phyloP scores from a whole-genome alignment of 208 protist genomes.

The Ichthyophonus hoferi region DNA sequence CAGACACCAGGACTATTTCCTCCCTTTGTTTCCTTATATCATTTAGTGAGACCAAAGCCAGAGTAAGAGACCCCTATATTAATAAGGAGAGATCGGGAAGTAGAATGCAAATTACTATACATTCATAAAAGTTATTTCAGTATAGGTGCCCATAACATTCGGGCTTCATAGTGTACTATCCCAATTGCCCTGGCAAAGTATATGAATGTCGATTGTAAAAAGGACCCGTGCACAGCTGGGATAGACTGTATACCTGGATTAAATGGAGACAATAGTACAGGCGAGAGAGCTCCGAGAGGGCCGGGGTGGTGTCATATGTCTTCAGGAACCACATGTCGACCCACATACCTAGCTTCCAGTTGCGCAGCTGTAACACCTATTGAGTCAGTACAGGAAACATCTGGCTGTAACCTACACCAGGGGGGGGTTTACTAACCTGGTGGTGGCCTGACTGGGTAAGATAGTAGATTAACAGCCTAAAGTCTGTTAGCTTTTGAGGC shows the following conservation, averaged over 20 bases:
- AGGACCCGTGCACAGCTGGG: too few relatives aligned
- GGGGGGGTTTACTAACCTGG: background rate
- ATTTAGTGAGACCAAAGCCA: too few relatives aligned
- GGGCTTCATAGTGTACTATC: too few relatives aligned
- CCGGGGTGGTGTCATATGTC: constrained; percentile 1
- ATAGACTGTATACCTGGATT: constrained; percentile 4
- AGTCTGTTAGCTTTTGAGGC: background rate
- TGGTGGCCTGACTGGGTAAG: background rate
- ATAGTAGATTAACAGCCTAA: background rate
- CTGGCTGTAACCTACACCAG: background rate
- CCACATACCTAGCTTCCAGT: constrained; percentile 10
- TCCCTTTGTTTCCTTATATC: too few relatives aligned
- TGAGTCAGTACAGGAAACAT: background rate
- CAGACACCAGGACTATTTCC: too few relatives aligned
- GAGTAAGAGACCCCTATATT: too few relatives aligned
- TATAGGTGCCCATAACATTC: too few relatives aligned
- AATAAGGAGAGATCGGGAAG: too few relatives aligned
- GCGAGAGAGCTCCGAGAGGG: background rate
- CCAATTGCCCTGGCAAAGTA: too few relatives aligned
- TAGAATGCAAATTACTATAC: too few relatives aligned
- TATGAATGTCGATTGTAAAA: too few relatives aligned
- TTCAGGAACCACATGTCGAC: constrained; percentile 12
- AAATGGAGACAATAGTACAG: constrained; percentile 2
- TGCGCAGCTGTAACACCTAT: constrained; percentile 8
- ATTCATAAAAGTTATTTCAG: too few relatives aligned